Base-by-base conservation (phyloP, 2,329 filamentous ascomycete species). In the Aureobasidium lini region DNA sequence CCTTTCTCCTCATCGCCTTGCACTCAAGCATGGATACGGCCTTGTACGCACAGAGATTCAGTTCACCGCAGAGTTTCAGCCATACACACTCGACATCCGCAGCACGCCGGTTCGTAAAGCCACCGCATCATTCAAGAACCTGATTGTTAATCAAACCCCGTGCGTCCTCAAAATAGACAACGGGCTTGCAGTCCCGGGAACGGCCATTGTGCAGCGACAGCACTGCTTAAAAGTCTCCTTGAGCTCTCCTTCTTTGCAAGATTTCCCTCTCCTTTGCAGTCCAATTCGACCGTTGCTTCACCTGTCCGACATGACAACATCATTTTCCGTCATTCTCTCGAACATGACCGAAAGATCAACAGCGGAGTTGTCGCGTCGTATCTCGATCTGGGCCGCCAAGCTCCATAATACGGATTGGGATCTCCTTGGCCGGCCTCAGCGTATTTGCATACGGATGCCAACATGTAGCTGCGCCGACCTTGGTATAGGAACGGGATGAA, bases 171-270 rank as follows among this genome's bases (percentile, higher is more conserved):
- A 48, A 57, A 48, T 48, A 47, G 54, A 39, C 42, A 57, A 57
- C 54, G 54, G 54, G 23, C 34, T 16, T 57, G 54, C 54, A 57
- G 54, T 57, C 54, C 54, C 54, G 54, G 18, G 48, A 57, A 57
- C 54, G 54, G 54, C 34, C 34, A 13, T 23, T 57, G 54, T 48
- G 48, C 54, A 48, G 54, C 54, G 54, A 57, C 54, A 48, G 54
- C 43, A 47, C 43, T 57, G 54, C 43, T 57, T 57, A 57, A 57
- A 32, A 47, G 32, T 48, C 43, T 39, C 54, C 44, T 57, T n/a
- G 54, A 6, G 31, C 31, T 46, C 40, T 34, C 31, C 52, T 32
- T 23, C n/a, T 23, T 23, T n/a, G 32, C 3, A 9, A 10, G 8
- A 16, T 28, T 32, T 29, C 36, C 34, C 15, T 7, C 34, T 16